Conservation (phyloP, 2,329 filamentous ascomycete genomes). For the Cordyceps cicadae region DNA sequence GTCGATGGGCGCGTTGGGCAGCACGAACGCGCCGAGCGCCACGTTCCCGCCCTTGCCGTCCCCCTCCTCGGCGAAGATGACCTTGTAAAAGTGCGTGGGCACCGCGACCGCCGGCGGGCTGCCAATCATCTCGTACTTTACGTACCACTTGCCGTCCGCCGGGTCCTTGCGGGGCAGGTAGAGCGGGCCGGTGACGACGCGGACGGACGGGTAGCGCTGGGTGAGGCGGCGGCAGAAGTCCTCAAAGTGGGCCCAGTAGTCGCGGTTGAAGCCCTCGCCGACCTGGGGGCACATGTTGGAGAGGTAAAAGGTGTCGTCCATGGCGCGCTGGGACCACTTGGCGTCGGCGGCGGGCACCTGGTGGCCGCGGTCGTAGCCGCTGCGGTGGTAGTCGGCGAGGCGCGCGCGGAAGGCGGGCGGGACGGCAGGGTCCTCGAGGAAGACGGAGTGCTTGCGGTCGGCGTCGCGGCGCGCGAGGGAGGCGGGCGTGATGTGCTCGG, state of each 20-base stretch:
- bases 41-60: conserved; percentile 68
- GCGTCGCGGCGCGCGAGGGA: conserved; percentile 68
- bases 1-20: conserved; percentile 82
- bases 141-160: conserved; percentile 86
- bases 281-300: conserved; percentile 99
- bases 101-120: conserved; percentile 89
- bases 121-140: conserved; percentile 92
- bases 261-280: conserved; percentile 94
- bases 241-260: conserved; percentile 99
- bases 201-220: conserved; percentile 70
- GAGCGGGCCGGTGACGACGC: conserved; percentile 86
- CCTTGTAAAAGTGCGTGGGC: conserved; percentile 98
- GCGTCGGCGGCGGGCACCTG: conserved; percentile 95
- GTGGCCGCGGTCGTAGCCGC: conserved; percentile 91
- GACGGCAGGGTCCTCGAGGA: conserved; percentile 72
- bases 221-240: conserved; percentile 89
- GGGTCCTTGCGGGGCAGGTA: conserved; percentile 82
- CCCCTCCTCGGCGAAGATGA: conserved; percentile 74
- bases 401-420: conserved; percentile 82
- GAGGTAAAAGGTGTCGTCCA: conserved; percentile 90
- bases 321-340: conserved; percentile 88
- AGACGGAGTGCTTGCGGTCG: conserved; percentile 76
- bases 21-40: conserved; percentile 84
- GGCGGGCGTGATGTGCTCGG: conserved; percentile 88
- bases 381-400: conserved; percentile 89